phyloP scores from a whole-genome alignment of 2,329 filamentous ascomycete species.

The Ampelomyces quisqualis region DNA sequence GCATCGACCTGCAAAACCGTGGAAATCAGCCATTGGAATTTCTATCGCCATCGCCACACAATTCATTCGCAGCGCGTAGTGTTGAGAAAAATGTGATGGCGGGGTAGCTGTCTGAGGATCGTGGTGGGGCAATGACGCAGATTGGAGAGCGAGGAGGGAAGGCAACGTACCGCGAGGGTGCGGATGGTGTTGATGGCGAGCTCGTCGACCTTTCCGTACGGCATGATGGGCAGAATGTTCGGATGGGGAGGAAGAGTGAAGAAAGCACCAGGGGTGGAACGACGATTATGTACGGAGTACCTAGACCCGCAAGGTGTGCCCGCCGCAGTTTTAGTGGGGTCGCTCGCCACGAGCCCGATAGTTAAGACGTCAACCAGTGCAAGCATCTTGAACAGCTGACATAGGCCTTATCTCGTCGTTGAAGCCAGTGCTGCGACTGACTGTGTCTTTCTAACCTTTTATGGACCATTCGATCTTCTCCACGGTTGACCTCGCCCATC shows the following conservation, averaged over 20 bases:
- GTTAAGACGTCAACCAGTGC: slow-evolving; percentile 12
- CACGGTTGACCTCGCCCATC: slow-evolving; percentile 4
- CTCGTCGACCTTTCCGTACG: slow-evolving; percentile 82
- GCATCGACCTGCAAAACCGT: slow-evolving; percentile 78
- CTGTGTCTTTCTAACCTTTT: slow-evolving; percentile 3
- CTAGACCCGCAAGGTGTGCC: slow-evolving; percentile 1
- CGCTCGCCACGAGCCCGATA: slow-evolving; percentile 12
- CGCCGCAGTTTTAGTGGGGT: slow-evolving; percentile 7
- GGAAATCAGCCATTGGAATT: slow-evolving; percentile 37
- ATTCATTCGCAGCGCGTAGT: slow-evolving; percentile 6
- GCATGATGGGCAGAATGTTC: slow-evolving; percentile 62
- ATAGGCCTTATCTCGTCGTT: not conserved
- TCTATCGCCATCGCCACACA: slow-evolving; percentile 1
- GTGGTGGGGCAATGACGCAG: slow-evolving; percentile 16
- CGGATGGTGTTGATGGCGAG: slow-evolving; percentile 98
- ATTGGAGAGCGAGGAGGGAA: slow-evolving; percentile 7
- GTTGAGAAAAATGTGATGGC: slow-evolving; percentile 25
- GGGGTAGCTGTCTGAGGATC: slow-evolving; percentile 28
- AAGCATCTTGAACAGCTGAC: slow-evolving; percentile 6
- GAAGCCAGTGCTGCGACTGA: not conserved
- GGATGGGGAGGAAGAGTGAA: slow-evolving; percentile 14
- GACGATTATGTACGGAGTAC: slow-evolving; percentile 21
- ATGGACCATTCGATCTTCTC: not conserved
- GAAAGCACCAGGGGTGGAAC: slow-evolving; percentile 10
- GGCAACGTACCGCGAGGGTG: slow-evolving; percentile 78